phyloP scores from a whole-genome alignment of 2,329 filamentous ascomycete species.

The Hymenoscyphus occultus region DNA sequence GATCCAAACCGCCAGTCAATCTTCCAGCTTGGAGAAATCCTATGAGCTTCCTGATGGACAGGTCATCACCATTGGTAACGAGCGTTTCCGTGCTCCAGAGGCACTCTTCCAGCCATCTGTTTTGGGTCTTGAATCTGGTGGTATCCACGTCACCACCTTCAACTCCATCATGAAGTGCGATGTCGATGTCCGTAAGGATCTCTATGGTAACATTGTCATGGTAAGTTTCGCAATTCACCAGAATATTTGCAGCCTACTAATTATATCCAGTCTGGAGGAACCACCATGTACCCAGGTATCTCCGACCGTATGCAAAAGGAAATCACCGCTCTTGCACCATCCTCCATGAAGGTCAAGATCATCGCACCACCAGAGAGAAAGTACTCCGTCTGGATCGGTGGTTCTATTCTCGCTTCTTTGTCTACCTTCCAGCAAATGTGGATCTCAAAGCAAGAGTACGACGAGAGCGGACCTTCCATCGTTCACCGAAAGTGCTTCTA shows the following conservation, averaged over 20 bases:
- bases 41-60: constrained; percentile 99
- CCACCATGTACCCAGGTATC: constrained; percentile 99
- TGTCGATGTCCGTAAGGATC: constrained; percentile 99
- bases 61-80: constrained; percentile 99
- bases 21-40: constrained; percentile 99
- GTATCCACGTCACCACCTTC: constrained; percentile 99
- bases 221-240: constrained; percentile 54
- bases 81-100: constrained; percentile 99
- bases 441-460: constrained; percentile 99
- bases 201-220: constrained; percentile 99
- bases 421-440: constrained; percentile 99
- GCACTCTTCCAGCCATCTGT: constrained; percentile 61
- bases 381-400: constrained; percentile 99
- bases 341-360: constrained; percentile 99
- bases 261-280: constrained; percentile 84
- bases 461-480: constrained; percentile 98
- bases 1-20: constrained; percentile 99
- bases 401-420: constrained; percentile 98
- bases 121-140: constrained; percentile 95
- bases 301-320: constrained; percentile 99
- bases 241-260: constrained; percentile 21
- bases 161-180: constrained; percentile 99
- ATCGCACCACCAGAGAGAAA: constrained; percentile 99
- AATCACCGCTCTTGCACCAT: constrained; percentile 98
- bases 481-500: constrained; percentile 99